A percentile compares a stretch with the other conserved stretches of the same genome.
phyloP scores from a whole-genome alignment of 371 early-diverging fungal species.

The Mortierella sp. region DNA sequence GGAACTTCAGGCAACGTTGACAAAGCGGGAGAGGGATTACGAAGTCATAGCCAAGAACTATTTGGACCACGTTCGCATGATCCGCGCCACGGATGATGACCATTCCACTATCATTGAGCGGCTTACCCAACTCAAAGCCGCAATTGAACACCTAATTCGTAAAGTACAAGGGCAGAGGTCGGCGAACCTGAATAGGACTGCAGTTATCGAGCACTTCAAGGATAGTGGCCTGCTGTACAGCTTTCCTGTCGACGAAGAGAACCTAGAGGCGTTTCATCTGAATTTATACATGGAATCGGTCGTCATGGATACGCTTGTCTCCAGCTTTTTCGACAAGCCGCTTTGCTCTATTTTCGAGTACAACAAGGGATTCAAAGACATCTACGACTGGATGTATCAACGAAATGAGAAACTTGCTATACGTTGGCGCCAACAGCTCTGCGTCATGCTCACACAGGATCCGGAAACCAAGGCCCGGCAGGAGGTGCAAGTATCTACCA shows the following conservation, averaged over 20 bases:
- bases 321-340: constrained; percentile 59
- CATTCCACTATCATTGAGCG: constrained; percentile 69
- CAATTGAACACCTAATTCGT: constrained; percentile 61
- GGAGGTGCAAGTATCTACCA: constrained; percentile 49
- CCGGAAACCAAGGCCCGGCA: constrained; percentile 58
- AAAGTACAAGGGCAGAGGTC: constrained; percentile 54
- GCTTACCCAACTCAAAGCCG: constrained; percentile 65
- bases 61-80: constrained; percentile 66
- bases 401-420: constrained; percentile 62
- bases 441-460: constrained; percentile 63
- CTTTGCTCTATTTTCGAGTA: constrained; percentile 65
- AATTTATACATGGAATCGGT: constrained; percentile 68
- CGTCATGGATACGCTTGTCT: constrained; percentile 62
- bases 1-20: constrained; percentile 47
- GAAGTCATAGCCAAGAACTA: constrained; percentile 58
- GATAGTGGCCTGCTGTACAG: constrained; percentile 37
- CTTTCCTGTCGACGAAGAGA: constrained; percentile 55
- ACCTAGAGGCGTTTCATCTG: constrained; percentile 60
- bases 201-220: constrained; percentile 58
- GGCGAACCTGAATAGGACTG: constrained; percentile 62
- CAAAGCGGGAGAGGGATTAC: constrained; percentile 53
- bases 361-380: constrained; percentile 62
- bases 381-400: constrained; percentile 60
- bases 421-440: constrained; percentile 69
- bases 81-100: constrained; percentile 73